A percentile compares a stretch with the other conserved stretches of the same genome.
phyloP scores from a whole-genome alignment of 768 basidiomycete species.

The Gymnopilus dilepis region DNA sequence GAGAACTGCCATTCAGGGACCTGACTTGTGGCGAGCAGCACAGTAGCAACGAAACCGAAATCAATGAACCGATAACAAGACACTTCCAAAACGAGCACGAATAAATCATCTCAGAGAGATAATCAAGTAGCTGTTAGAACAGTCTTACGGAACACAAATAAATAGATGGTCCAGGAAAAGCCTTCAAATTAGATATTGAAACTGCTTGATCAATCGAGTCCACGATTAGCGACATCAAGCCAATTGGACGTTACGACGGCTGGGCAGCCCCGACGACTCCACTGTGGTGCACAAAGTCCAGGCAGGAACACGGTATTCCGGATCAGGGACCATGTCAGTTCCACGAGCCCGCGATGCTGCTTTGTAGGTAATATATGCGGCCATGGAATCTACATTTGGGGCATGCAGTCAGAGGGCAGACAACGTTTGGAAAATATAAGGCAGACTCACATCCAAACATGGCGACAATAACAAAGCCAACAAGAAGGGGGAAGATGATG shows the following conservation, averaged over 20 bases:
- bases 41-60: too few relatives aligned
- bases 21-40: too few relatives aligned
- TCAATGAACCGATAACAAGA: too few relatives aligned
- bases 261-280: not conserved
- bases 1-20: too few relatives aligned
- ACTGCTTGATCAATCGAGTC: too few relatives aligned
- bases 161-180: too few relatives aligned
- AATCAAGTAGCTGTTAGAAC: too few relatives aligned
- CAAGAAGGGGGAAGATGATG: conserved; percentile 6
- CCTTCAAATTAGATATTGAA: too few relatives aligned
- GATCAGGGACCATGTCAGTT: conserved; percentile 8
- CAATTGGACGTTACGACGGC: not conserved
- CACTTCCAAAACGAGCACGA: too few relatives aligned
- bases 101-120: too few relatives aligned
- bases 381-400: not conserved
- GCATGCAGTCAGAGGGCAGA: not conserved
- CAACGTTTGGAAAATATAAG: too few relatives aligned
- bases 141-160: too few relatives aligned
- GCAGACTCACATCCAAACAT: conserved; percentile 1
- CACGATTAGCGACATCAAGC: not conserved
- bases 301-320: conserved; percentile 6
- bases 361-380: conserved; percentile 9
- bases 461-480: conserved; percentile 7
- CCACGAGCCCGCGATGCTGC: conserved; percentile 3
- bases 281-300: conserved; percentile 6